Percentiles rank a stretch among this genome's conserved stretches.
Evolutionary conservation across 2,329 filamentous ascomycete species (phyloP).

Genomic region (Paraconiothyrium sp.): DNA sequence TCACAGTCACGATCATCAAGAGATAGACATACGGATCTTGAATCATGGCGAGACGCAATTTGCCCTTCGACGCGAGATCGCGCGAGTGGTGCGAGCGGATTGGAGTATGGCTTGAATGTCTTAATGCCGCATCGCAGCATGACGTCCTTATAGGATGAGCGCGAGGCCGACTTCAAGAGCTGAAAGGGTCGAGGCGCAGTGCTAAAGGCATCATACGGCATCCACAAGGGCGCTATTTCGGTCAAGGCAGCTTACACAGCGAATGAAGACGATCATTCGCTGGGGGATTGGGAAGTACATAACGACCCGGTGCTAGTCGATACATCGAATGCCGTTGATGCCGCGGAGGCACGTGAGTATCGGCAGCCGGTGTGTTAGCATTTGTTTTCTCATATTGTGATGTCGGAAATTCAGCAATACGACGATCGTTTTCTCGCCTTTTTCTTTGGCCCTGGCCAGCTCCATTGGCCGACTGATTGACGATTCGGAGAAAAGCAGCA

Average conservation of each 20-base stretch:
- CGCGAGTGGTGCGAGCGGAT: constrained; percentile 37
- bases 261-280: constrained; percentile 47
- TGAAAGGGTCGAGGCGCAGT: constrained; percentile 45
- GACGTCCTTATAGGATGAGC: constrained; percentile 40
- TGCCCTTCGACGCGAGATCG: constrained; percentile 29
- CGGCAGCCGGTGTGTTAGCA: constrained; percentile 40
- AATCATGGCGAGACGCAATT: constrained; percentile 29
- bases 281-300: constrained; percentile 34
- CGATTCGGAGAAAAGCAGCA: constrained; percentile 47
- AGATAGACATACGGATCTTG: constrained; percentile 42
- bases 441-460: constrained; percentile 33
- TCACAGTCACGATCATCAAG: constrained; percentile 55
- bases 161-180: constrained; percentile 39
- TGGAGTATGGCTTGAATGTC: constrained; percentile 42
- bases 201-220: constrained; percentile 45
- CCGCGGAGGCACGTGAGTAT: constrained; percentile 34
- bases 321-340: constrained; percentile 30
- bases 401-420: constrained; percentile 50
- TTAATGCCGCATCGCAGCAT: constrained; percentile 41
- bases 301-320: constrained; percentile 41
- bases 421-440: constrained; percentile 49
- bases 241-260: constrained; percentile 44
- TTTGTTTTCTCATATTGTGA: constrained; percentile 46
- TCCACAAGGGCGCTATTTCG: constrained; percentile 41
- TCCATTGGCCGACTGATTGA: constrained; percentile 45